Base-by-base conservation (phyloP, 108 stramenopile genomes). In the Poteriospumella lacustris region DNA sequence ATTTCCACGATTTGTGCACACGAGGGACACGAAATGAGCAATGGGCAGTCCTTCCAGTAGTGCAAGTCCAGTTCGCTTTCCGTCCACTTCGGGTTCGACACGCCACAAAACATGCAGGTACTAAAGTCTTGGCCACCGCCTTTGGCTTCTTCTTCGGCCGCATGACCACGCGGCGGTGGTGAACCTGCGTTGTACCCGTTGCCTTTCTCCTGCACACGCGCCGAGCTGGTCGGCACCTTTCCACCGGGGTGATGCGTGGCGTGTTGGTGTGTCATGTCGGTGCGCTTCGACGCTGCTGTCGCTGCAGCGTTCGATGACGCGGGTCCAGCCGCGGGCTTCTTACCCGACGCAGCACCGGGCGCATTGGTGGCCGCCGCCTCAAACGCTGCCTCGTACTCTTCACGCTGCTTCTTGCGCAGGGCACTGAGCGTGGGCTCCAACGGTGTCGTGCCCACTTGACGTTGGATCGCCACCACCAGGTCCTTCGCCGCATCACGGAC, bases 1-100 rank as follows among this genome's bases (percentile, higher is more conserved):
- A 86, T 85, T 78, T 86, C 85, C 44, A 86, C 84, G 36, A 86
- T 83, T 78, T 84, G 68, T 9, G 62, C 76, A 39, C 85, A 86
- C 43, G 83, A 83, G 15, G 39, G 42, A 70, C 85, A 86, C 47
- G 81, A 60, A 76, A 83, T 83, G n/a, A 86, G 79, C 70, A 86
- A 43, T 1, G 84, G 78, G 40, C 85, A 86, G 39, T 82, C 58
- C 77, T 80, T 82, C 78, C 81, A 86, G 70, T 85, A 85, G 79
- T 86, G 85, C 72, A 83, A 44, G 79, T 86, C 85, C 33, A 86
- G 78, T 34, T 42, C 80, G 42, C 84, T 81, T 43, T 86, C 84
- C 1, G 77, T 82, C 41, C 81, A 86, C 9, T 44, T 28, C n/a
- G 80, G 40, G 72, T 85, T 78, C 34, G 79, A 79, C 83, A 79